phyloP scores from a whole-genome alignment of 2,329 filamentous ascomycete genomes.

The Trichoderma cornu-damae region DNA sequence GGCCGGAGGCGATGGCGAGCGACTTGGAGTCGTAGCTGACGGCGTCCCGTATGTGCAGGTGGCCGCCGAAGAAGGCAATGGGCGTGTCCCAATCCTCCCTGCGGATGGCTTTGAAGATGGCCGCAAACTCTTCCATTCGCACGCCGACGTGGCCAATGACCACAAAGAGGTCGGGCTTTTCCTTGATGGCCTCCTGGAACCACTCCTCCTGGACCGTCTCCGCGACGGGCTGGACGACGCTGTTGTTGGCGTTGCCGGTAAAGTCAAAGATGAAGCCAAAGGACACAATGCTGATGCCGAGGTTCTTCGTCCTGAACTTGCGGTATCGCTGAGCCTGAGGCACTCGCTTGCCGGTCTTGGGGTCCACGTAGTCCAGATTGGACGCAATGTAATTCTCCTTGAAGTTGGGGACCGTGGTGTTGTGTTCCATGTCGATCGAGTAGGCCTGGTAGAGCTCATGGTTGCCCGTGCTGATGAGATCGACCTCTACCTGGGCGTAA shows the following conservation, averaged over 20 bases:
- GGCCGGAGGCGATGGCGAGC: conserved; percentile 76
- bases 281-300: conserved; percentile 74
- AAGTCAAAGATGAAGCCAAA: conserved; percentile 98
- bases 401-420: conserved; percentile 77
- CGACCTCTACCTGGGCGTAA: conserved; percentile 73
- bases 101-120: conserved; percentile 74
- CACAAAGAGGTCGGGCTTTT: conserved; percentile 81
- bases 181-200: conserved; percentile 82
- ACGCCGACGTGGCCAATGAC: conserved; percentile 82
- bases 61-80: conserved; percentile 88
- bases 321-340: conserved; percentile 78
- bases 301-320: conserved; percentile 88
- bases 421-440: conserved; percentile 72
- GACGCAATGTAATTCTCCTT: conserved; percentile 77
- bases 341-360: conserved; percentile 61
- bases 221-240: conserved; percentile 71
- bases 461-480: conserved; percentile 83
- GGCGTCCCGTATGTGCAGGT: conserved; percentile 84
- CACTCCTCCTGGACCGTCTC: conserved; percentile 77
- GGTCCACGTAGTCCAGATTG: conserved; percentile 83
- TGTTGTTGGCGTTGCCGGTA: conserved; percentile 84
- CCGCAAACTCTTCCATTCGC: conserved; percentile 71
- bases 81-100: conserved; percentile 72
- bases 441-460: conserved; percentile 87
- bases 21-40: conserved; percentile 72